These are phyloP conservation scores for Saccharomycopsis babjevae DNA, from an alignment of 805 yeast species.

Conservation along the genomic window DNA sequence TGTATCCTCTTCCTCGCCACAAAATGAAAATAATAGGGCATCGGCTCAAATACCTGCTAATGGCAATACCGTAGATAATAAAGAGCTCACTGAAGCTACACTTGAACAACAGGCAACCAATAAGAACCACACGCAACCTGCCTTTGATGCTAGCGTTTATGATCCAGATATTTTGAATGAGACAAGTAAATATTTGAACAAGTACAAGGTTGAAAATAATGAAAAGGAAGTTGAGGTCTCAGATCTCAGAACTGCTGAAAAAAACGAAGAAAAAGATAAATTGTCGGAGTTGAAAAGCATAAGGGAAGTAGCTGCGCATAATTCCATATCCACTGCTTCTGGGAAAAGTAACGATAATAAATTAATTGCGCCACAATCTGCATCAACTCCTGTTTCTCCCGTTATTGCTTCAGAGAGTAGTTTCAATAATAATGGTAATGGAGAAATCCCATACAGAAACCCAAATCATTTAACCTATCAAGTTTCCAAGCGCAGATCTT, in stretches of 20 bases:
- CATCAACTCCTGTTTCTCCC: background rate
- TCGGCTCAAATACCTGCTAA: background rate
- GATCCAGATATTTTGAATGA: constrained; percentile 1
- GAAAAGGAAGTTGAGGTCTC: background rate
- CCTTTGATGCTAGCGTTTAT: background rate
- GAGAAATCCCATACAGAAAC: background rate
- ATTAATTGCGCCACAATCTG: background rate
- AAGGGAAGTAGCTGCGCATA: background rate
- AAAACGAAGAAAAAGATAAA: background rate
- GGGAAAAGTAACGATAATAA: background rate
- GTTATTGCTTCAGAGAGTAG: background rate
- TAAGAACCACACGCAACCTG: background rate
- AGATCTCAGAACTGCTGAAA: background rate
- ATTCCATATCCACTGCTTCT: background rate
- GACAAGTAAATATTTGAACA: background rate
- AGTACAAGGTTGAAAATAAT: background rate
- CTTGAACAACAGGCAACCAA: constrained; percentile 8
- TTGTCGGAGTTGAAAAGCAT: background rate
- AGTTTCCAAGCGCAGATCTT: constrained; percentile 11
- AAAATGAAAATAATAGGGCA: background rate
- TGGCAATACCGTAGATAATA: background rate
- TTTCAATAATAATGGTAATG: background rate
- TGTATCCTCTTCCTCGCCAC: background rate
- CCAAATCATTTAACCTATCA: constrained; percentile 4
- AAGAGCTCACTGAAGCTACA: constrained; percentile 2